Conservation (phyloP, 805 yeast species). For the Suhomyces faveliae region DNA sequence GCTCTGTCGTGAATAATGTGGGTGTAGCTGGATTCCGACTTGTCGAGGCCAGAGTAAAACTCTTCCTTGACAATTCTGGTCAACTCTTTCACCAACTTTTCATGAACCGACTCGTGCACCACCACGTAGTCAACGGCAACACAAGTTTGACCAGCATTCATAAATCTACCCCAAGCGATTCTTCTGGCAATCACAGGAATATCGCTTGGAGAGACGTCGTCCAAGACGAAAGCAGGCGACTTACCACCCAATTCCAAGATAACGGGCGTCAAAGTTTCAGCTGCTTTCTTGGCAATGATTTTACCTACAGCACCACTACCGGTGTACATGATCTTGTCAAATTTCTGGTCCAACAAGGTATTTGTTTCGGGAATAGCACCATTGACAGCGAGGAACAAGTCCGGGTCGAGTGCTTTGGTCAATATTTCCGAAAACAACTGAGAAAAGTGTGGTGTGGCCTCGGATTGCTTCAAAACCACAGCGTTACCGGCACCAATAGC, state of each 20-base stretch:
- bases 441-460: slow-evolving; percentile 63
- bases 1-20: slow-evolving; percentile 61
- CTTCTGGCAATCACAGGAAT: slow-evolving; percentile 52
- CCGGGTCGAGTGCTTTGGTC: slow-evolving; percentile 50
- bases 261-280: slow-evolving; percentile 78
- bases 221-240: slow-evolving; percentile 75
- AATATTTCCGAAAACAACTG: slow-evolving; percentile 56
- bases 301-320: slow-evolving; percentile 78
- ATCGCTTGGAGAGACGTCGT: slow-evolving; percentile 43
- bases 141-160: slow-evolving; percentile 89
- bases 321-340: slow-evolving; percentile 83
- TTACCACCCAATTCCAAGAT: slow-evolving; percentile 90
- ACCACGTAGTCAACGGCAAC: slow-evolving; percentile 83
- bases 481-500: slow-evolving; percentile 87
- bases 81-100: slow-evolving; percentile 45
- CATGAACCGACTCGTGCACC: slow-evolving; percentile 59
- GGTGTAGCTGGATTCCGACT: slow-evolving; percentile 38
- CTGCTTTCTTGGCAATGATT: slow-evolving; percentile 76
- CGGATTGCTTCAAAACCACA: slow-evolving; percentile 75
- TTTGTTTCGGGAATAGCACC: slow-evolving; percentile 72
- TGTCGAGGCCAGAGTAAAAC: slow-evolving; percentile 42
- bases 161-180: slow-evolving; percentile 72
- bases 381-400: slow-evolving; percentile 60
- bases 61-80: slow-evolving; percentile 39
- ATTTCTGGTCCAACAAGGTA: slow-evolving; percentile 57